Evolutionary conservation across 169 alveolate species (phyloP).

Genomic region (Eimeria sp.): DNA sequence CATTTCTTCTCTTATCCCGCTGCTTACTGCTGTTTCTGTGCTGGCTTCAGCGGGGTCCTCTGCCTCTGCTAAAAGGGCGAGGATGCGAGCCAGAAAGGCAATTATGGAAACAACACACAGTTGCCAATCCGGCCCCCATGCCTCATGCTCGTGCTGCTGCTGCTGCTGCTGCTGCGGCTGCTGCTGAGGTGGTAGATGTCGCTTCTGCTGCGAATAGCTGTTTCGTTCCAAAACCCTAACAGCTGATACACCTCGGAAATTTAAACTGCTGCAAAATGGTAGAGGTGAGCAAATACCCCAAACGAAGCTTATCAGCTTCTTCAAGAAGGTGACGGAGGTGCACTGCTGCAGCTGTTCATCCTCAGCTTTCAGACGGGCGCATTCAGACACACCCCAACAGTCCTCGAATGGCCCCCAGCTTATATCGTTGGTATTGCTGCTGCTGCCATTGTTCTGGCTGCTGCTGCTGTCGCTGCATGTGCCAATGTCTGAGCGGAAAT

Average conservation of each 20-base stretch:
- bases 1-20: not conserved
- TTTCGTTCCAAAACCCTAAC: slow-evolving; percentile 43
- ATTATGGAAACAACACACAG: slow-evolving; percentile 64
- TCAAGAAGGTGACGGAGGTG: slow-evolving; percentile 29
- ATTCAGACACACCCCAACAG: slow-evolving; percentile 60
- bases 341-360: slow-evolving; percentile 45
- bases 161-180: slow-evolving; percentile 4
- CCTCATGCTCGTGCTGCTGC: slow-evolving; percentile 7
- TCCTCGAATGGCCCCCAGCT: slow-evolving; percentile 62
- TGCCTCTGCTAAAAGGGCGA: slow-evolving; percentile 20
- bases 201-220: not conserved
- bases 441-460: not conserved
- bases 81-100: slow-evolving; percentile 20
- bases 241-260: slow-evolving; percentile 41
- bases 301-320: not conserved
- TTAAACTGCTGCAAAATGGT: not conserved
- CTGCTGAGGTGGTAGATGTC: not conserved
- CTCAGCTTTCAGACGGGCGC: slow-evolving; percentile 35
- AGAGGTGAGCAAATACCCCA: slow-evolving; percentile 28
- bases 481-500: not conserved
- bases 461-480: slow-evolving; percentile 23
- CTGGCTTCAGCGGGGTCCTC: not conserved
- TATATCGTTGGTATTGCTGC: not conserved
- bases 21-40: not conserved
- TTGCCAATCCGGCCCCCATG: slow-evolving; percentile 60